phyloP scores from a whole-genome alignment of 805 yeast genomes.

The Yarrowia keelungensis region DNA sequence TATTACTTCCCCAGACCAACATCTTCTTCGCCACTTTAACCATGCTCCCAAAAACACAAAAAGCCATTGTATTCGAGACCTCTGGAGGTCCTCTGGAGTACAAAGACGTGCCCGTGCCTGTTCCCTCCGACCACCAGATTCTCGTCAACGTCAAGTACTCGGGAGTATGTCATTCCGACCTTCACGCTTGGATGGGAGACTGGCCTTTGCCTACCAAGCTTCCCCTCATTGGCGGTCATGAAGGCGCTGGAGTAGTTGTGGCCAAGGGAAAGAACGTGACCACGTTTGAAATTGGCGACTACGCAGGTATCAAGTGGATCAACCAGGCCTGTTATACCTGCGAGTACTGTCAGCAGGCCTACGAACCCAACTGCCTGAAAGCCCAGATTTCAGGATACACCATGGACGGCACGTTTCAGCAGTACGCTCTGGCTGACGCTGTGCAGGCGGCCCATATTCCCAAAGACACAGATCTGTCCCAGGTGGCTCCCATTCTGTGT shows the following conservation, averaged over 20 bases:
- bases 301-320: constrained; percentile 85
- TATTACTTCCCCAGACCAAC: too few relatives aligned
- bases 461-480: constrained; percentile 72
- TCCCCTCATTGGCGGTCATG: constrained; percentile 88
- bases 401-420: constrained; percentile 90
- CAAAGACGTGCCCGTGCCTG: constrained; percentile 80
- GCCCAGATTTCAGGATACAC: constrained; percentile 79
- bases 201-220: constrained; percentile 81
- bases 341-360: constrained; percentile 71
- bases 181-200: constrained; percentile 94
- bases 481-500: constrained; percentile 81
- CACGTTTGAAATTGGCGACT: constrained; percentile 79
- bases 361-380: constrained; percentile 77
- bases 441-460: constrained; percentile 85
- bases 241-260: constrained; percentile 87
- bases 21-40: too few relatives aligned
- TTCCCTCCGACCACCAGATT: constrained; percentile 77
- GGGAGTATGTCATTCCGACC: constrained; percentile 93
- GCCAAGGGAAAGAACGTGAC: constrained; percentile 73
- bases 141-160: constrained; percentile 83
- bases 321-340: constrained; percentile 78
- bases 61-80: constrained; percentile 72
- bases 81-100: constrained; percentile 68
- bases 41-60: constrained; percentile 68
- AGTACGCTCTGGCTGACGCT: constrained; percentile 88